These are phyloP conservation scores for Fusarium sterilihyphosum DNA, from an alignment of 2,329 filamentous ascomycete species.

Conservation along the genomic window DNA sequence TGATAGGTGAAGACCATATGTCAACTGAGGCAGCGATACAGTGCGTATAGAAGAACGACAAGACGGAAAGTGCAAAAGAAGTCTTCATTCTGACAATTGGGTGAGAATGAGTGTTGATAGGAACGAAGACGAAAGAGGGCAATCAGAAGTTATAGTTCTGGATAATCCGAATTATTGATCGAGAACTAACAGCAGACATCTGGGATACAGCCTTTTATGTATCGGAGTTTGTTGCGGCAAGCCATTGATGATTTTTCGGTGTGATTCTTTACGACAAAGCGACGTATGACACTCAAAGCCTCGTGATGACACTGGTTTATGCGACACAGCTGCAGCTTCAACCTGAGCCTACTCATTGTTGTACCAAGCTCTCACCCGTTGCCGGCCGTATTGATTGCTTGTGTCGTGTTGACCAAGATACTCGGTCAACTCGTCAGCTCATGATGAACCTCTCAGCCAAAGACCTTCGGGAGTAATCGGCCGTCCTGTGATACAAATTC, in stretches of 20 bases:
- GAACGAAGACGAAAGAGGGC: neutral
- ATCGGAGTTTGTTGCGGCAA: slow-evolving; percentile 1
- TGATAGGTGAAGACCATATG: slow-evolving; percentile 35
- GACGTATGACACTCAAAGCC: slow-evolving; percentile 29
- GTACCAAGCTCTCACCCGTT: slow-evolving; percentile 6
- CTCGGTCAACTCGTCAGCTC: slow-evolving; percentile 1
- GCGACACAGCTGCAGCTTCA: slow-evolving; percentile 22
- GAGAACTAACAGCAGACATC: slow-evolving; percentile 3
- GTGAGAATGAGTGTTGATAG: neutral
- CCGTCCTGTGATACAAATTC: slow-evolving; percentile 25
- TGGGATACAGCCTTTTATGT: slow-evolving; percentile 23
- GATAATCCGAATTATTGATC: neutral
- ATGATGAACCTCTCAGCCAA: neutral
- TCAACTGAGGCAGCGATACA: slow-evolving; percentile 36
- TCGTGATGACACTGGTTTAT: slow-evolving; percentile 26
- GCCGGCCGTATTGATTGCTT: slow-evolving; percentile 8
- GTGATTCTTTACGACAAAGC: neutral
- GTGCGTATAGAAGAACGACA: slow-evolving; percentile 20
- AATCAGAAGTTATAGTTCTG: neutral
- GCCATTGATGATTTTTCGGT: neutral
- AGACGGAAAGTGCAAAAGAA: slow-evolving; percentile 1
- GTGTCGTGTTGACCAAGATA: neutral
- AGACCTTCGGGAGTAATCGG: neutral
- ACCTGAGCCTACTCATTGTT: slow-evolving; percentile 9
- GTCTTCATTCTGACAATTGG: slow-evolving; percentile 32